A percentile compares a stretch with the other conserved stretches of the same genome.
These are phyloP conservation scores for Powellomyces hirtus DNA, from an alignment of 192 early-diverging fungal species.

Conservation along the genomic window DNA sequence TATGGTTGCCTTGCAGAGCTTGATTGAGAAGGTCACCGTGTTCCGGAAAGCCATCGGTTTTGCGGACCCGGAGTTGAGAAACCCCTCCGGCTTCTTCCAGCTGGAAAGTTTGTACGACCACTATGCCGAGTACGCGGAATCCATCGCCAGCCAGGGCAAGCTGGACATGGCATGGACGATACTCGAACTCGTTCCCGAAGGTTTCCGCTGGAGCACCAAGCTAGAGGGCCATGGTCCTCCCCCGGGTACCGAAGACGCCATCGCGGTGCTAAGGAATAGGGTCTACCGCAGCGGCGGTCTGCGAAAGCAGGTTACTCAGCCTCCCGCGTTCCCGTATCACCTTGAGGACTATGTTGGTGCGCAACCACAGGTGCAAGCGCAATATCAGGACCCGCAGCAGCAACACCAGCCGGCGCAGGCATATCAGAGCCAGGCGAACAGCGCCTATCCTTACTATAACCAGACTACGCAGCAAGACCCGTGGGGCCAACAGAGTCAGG, in stretches of 20 bases:
- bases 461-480: not conserved
- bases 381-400: not conserved
- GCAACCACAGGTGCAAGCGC: not conserved
- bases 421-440: not conserved
- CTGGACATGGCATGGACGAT: constrained; percentile 71
- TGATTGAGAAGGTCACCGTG: constrained; percentile 90
- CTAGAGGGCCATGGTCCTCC: constrained; percentile 11
- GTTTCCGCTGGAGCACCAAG: constrained; percentile 39
- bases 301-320: constrained; percentile 31
- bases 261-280: constrained; percentile 74
- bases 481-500: not conserved
- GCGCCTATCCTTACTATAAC: not conserved
- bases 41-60: constrained; percentile 91
- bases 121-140: constrained; percentile 84
- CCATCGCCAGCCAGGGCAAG: constrained; percentile 75
- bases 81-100: constrained; percentile 38
- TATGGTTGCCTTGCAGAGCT: constrained; percentile 61
- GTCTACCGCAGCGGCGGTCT: constrained; percentile 56
- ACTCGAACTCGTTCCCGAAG: constrained; percentile 71
- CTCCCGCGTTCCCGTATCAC: constrained; percentile 65
- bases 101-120: constrained; percentile 76
- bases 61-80: constrained; percentile 70
- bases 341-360: constrained; percentile 44
- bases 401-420: constrained; percentile 8
- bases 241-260: constrained; percentile 28